These are phyloP conservation scores for Seiridium unicorne DNA, from an alignment of 2,329 filamentous ascomycete genomes.

Conservation along the genomic window DNA sequence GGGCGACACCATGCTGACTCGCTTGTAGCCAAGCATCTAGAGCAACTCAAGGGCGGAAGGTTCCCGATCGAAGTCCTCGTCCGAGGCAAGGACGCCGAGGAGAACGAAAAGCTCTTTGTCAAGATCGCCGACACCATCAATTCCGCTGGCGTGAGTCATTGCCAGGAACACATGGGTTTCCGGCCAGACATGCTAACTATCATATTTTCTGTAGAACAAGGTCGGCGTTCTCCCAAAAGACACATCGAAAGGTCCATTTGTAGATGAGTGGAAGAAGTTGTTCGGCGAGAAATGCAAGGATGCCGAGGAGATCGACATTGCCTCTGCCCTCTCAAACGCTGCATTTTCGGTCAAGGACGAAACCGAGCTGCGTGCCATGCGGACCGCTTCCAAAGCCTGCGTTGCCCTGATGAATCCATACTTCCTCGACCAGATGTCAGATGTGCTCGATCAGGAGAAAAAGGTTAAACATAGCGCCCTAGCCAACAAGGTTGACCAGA, in stretches of 20 bases:
- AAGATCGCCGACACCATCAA: slow-evolving; percentile 86
- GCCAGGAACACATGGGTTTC: background rate
- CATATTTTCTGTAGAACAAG: slow-evolving; percentile 57
- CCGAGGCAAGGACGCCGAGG: slow-evolving; percentile 84
- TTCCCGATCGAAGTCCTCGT: slow-evolving; percentile 90
- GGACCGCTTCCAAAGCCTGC: slow-evolving; percentile 90
- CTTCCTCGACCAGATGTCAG: slow-evolving; percentile 98
- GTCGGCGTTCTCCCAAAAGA: slow-evolving; percentile 86
- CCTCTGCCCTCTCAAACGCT: slow-evolving; percentile 74
- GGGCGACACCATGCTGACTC: slow-evolving; percentile 24
- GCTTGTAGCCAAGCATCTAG: slow-evolving; percentile 78
- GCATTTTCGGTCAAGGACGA: slow-evolving; percentile 95
- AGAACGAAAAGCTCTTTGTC: slow-evolving; percentile 87
- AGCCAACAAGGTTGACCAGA: slow-evolving; percentile 83
- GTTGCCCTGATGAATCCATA: slow-evolving; percentile 94
- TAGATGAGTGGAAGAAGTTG: slow-evolving; percentile 91
- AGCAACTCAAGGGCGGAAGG: slow-evolving; percentile 87
- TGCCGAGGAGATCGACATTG: slow-evolving; percentile 84
- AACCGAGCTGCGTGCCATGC: slow-evolving; percentile 87
- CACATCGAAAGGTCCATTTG: slow-evolving; percentile 79
- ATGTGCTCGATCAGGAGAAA: slow-evolving; percentile 92
- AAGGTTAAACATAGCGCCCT: slow-evolving; percentile 89
- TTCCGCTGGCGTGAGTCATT: slow-evolving; percentile 64
- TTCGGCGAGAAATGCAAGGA: slow-evolving; percentile 80
- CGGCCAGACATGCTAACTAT: background rate